A percentile compares a stretch with the other conserved stretches of the same genome.
Conservation (phyloP, 495 filamentous ascomycete genomes). For the Aspergillus ostianus region DNA sequence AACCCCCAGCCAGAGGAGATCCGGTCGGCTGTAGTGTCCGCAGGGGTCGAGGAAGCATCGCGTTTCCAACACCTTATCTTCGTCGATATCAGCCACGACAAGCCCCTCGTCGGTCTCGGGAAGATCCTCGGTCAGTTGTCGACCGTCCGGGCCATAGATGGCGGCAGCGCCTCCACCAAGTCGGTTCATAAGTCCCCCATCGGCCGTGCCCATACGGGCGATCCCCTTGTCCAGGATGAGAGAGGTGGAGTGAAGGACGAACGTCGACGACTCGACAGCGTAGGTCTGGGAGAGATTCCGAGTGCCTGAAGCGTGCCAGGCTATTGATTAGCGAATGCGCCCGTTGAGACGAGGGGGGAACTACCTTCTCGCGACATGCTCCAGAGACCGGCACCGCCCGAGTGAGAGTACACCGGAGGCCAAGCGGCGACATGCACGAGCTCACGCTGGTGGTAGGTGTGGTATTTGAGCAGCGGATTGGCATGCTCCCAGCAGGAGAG, state of each 20-base stretch:
- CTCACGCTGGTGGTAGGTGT: conserved; percentile 49
- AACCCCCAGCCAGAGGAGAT: conserved; percentile 52
- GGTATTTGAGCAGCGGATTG: conserved; percentile 60
- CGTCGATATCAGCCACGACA: conserved; percentile 47
- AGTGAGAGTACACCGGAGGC: conserved; percentile 40
- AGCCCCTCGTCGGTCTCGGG: conserved; percentile 38
- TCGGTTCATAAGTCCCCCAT: conserved; percentile 29
- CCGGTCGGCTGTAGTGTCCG: conserved; percentile 55
- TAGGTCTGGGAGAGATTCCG: conserved; percentile 41
- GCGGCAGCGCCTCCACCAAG: conserved; percentile 51
- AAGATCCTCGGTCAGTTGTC: conserved; percentile 38
- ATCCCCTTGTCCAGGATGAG: conserved; percentile 45
- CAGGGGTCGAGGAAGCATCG: conserved; percentile 42
- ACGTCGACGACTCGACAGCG: conserved; percentile 51
- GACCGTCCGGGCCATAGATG: conserved; percentile 55
- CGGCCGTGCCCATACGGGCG: conserved; percentile 34
- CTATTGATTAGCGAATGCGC: neutral
- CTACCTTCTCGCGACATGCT: conserved; percentile 40
- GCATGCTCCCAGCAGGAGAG: conserved; percentile 60
- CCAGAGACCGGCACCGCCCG: conserved; percentile 26
- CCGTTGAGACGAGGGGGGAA: neutral
- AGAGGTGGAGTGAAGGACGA: conserved; percentile 49
- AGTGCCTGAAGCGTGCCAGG: conserved; percentile 9
- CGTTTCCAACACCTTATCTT: conserved; percentile 34
- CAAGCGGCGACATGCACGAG: conserved; percentile 59